These are phyloP conservation scores for Dactylellina drechsleri DNA, from an alignment of 2,329 filamentous ascomycete species.

Conservation along the genomic window DNA sequence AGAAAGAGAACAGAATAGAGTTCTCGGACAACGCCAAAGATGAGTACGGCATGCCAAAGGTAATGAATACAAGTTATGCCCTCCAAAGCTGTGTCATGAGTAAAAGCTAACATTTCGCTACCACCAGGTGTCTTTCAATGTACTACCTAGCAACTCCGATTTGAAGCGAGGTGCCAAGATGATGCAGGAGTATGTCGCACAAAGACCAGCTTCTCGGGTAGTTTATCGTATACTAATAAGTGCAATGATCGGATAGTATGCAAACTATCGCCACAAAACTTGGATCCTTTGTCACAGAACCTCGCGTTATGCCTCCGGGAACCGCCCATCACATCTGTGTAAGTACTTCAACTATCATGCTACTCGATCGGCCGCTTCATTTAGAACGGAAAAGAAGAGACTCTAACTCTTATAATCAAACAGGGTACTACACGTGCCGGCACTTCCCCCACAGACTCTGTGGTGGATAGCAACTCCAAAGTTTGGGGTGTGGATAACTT, in stretches of 20 bases:
- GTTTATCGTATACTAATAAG: not conserved
- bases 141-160: conserved; percentile 33
- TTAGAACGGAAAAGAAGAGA: not conserved
- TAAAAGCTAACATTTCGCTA: conserved; percentile 6
- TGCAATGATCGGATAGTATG: conserved; percentile 50
- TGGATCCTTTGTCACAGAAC: conserved; percentile 56
- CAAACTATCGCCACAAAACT: conserved; percentile 51
- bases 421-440: conserved; percentile 54
- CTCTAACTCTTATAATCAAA: not conserved
- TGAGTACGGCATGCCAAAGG: conserved; percentile 58
- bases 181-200: conserved; percentile 57
- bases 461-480: conserved; percentile 54
- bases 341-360: not conserved
- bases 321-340: conserved; percentile 55
- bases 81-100: not conserved
- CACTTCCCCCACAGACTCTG: conserved; percentile 43
- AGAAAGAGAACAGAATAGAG: conserved; percentile 41
- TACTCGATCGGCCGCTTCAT: not conserved
- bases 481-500: conserved; percentile 58
- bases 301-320: conserved; percentile 55
- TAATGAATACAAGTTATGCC: too few species aligned
- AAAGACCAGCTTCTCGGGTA: not conserved
- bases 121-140: conserved; percentile 20
- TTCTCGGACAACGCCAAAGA: conserved; percentile 56
- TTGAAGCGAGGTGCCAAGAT: conserved; percentile 53